These are phyloP conservation scores for Pinguiococcus pyrenoidosus DNA, from an alignment of 108 stramenopile genomes.

Conservation along the genomic window DNA sequence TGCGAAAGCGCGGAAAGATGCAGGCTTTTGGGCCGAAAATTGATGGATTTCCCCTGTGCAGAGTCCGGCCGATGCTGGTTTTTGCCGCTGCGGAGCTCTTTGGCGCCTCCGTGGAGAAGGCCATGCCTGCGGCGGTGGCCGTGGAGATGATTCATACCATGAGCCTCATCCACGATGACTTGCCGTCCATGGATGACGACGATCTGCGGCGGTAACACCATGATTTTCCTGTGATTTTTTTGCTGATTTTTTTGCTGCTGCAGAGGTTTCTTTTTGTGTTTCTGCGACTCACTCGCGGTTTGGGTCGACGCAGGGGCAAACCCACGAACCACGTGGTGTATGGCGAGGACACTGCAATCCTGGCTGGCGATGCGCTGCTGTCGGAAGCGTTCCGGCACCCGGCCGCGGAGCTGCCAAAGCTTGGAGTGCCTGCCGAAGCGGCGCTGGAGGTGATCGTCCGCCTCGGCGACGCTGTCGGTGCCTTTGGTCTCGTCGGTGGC, in stretches of 20 bases:
- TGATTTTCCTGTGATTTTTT: background rate
- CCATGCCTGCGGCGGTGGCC: slow-evolving; percentile 82
- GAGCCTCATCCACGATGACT: slow-evolving; percentile 90
- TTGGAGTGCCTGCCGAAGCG: slow-evolving; percentile 46
- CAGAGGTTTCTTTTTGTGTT: background rate
- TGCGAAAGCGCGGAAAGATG: too few relatives aligned
- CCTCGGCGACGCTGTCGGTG: slow-evolving; percentile 71
- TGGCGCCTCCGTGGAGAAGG: slow-evolving; percentile 50
- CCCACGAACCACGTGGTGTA: slow-evolving; percentile 83
- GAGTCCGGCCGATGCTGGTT: slow-evolving; percentile 80
- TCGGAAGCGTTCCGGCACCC: slow-evolving; percentile 32
- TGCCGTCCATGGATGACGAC: slow-evolving; percentile 89
- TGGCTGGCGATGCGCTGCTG: slow-evolving; percentile 65
- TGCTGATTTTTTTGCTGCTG: background rate
- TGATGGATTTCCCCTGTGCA: too few relatives aligned
- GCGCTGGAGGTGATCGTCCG: slow-evolving; percentile 72
- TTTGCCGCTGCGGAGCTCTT: slow-evolving; percentile 88
- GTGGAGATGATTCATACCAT: slow-evolving; percentile 96
- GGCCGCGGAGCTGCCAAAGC: slow-evolving; percentile 48
- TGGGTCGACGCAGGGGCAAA: slow-evolving; percentile 60
- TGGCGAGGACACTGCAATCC: slow-evolving; percentile 88
- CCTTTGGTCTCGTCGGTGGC: slow-evolving; percentile 77
- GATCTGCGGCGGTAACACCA: slow-evolving; percentile 51
- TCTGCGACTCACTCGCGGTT: too few relatives aligned
- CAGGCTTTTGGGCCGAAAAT: too few relatives aligned